A percentile compares a stretch with the other conserved stretches of the same genome.
These are phyloP conservation scores for Choiromyces venosus DNA, from an alignment of 495 filamentous ascomycete genomes.

Conservation along the genomic window DNA sequence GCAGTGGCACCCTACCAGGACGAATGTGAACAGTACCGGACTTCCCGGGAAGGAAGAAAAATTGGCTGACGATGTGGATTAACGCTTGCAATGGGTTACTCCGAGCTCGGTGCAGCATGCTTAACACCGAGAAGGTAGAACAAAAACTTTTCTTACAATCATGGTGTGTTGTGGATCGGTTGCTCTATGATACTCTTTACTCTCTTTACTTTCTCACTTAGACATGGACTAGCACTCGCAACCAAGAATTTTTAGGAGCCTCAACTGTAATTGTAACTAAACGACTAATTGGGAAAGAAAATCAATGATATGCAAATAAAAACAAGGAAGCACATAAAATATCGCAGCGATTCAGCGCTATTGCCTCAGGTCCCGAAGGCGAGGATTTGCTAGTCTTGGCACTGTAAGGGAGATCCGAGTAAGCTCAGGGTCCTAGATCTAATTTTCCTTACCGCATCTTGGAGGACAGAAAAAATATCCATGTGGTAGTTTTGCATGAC, in stretches of 20 bases:
- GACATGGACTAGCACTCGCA: slow-evolving; percentile 24
- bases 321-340: not conserved
- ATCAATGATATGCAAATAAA: not conserved
- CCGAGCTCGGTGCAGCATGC: slow-evolving; percentile 22
- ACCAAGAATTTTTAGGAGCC: not conserved
- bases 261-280: not conserved
- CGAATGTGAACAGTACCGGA: not conserved
- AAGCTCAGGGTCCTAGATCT: slow-evolving; percentile 1
- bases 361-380: not conserved
- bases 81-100: slow-evolving; percentile 15
- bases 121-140: slow-evolving; percentile 5
- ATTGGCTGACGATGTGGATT: not conserved
- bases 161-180: not conserved
- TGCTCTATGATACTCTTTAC: not conserved
- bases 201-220: not conserved
- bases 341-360: not conserved
- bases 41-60: not conserved
- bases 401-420: not conserved
- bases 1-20: not conserved
- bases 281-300: not conserved
- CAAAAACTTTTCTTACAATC: not conserved
- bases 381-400: not conserved
- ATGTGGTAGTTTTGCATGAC: not conserved
- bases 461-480: not conserved
- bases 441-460: not conserved